phyloP scores from a whole-genome alignment of 2,329 filamentous ascomycete species.

The Didymella exigua region DNA sequence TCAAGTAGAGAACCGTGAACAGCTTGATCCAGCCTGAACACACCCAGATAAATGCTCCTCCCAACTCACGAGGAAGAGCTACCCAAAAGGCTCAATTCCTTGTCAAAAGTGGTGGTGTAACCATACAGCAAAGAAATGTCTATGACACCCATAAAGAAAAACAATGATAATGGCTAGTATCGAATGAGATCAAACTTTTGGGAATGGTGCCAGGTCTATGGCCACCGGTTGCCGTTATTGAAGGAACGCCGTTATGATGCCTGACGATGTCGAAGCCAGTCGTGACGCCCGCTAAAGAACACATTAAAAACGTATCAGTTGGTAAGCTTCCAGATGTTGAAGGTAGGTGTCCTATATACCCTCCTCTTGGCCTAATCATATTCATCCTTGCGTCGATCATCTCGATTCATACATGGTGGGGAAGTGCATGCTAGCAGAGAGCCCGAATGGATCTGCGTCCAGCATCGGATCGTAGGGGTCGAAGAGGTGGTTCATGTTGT shows the following conservation, averaged over 20 bases:
- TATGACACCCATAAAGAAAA: conserved; percentile 1
- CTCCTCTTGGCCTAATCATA: conserved; percentile 16
- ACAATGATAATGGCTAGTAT: conserved; percentile 1
- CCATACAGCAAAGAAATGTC: conserved; percentile 9
- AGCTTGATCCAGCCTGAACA: conserved; percentile 11
- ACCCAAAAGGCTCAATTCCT: conserved; percentile 12
- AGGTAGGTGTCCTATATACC: conserved; percentile 14
- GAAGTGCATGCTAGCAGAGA: conserved; percentile 95
- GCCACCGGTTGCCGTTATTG: conserved; percentile 15
- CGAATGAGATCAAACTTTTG: conserved; percentile 34
- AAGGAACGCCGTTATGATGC: conserved; percentile 36
- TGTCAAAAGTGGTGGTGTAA: conserved; percentile 4
- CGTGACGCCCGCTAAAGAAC: conserved; percentile 42
- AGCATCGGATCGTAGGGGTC: conserved; percentile 83
- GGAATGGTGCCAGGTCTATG: conserved; percentile 26
- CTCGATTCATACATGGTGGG: conserved; percentile 70
- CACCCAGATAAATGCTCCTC: conserved; percentile 8
- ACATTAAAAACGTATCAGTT: conserved; percentile 26
- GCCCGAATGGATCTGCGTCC: conserved; percentile 90
- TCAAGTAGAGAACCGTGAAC: conserved; percentile 7
- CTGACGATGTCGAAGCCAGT: conserved; percentile 18
- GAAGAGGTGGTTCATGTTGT: conserved; percentile 60
- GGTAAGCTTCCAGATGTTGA: conserved; percentile 10
- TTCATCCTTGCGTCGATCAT: conserved; percentile 34
- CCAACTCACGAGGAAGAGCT: conserved; percentile 16